Evolutionary conservation across 805 yeast species (phyloP).

Genomic region (Wickerhamiella alocasiicola): DNA sequence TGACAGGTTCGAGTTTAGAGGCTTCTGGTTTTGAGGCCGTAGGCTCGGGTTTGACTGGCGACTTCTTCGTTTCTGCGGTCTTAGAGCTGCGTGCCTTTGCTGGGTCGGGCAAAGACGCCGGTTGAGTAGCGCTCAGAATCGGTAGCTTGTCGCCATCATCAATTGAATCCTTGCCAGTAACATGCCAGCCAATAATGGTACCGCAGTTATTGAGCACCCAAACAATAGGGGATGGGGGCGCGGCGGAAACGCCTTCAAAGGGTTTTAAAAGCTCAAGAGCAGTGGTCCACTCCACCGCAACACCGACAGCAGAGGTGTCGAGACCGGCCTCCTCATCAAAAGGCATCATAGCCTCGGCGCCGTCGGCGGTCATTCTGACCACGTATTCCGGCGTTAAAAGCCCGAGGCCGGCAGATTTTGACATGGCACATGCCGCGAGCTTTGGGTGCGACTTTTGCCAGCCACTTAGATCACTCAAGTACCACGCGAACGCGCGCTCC

Average conservation of each 20-base stretch:
- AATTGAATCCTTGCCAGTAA: slow-evolving; percentile 14
- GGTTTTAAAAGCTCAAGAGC: slow-evolving; percentile 5
- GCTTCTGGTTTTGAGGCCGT: neutral
- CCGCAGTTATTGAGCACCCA: slow-evolving; percentile 20
- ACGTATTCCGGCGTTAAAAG: slow-evolving; percentile 3
- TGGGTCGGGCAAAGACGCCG: neutral
- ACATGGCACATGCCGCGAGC: slow-evolving; percentile 14
- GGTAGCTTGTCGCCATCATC: neutral
- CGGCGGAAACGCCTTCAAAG: slow-evolving; percentile 14
- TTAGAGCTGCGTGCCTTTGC: no score
- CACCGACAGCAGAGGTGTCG: slow-evolving; percentile 18
- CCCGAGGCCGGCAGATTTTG: slow-evolving; percentile 16
- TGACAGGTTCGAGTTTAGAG: neutral
- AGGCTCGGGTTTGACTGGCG: slow-evolving; percentile 1
- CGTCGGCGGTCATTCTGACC: slow-evolving; percentile 8
- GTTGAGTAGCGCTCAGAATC: neutral
- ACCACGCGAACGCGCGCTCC: slow-evolving; percentile 13
- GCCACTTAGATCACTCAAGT: neutral
- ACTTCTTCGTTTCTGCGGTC: no score
- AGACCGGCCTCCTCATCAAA: slow-evolving; percentile 9
- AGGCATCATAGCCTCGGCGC: slow-evolving; percentile 17
- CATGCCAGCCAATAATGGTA: slow-evolving; percentile 16
- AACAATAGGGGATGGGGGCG: slow-evolving; percentile 15
- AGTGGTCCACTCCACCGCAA: slow-evolving; percentile 12
- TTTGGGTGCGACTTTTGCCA: slow-evolving; percentile 8